Conservation (phyloP, 139 green algal genomes). For the Closterium sp. region DNA sequence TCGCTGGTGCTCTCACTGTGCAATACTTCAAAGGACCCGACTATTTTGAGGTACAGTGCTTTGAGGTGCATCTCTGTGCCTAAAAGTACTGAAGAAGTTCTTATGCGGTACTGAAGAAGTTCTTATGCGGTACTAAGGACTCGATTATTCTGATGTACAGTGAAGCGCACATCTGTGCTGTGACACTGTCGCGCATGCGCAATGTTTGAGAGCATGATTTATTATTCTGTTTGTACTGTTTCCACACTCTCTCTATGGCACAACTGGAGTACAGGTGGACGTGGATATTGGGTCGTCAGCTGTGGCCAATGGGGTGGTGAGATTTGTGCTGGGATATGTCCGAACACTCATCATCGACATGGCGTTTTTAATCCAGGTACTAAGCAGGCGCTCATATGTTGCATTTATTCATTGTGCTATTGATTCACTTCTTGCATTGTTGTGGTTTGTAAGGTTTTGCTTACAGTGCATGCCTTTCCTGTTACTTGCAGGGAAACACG, state of each 20-base stretch:
- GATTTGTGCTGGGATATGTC: conserved; percentile 46
- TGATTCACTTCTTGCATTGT: background rate
- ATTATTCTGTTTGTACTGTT: too few species aligned
- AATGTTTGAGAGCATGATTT: too few species aligned
- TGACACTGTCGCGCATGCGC: too few species aligned
- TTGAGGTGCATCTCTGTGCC: too few species aligned
- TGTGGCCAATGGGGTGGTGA: conserved; percentile 43
- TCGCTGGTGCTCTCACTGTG: conserved; percentile 30
- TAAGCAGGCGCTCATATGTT: background rate
- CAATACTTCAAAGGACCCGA: conserved; percentile 10
- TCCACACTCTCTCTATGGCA: background rate
- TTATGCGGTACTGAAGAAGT: too few species aligned
- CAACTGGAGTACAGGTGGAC: conserved; percentile 8
- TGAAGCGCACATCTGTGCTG: too few species aligned
- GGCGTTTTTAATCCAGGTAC: conserved; percentile 47
- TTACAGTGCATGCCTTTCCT: background rate
- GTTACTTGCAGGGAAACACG: conserved; percentile 20
- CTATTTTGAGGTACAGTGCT: conserved; percentile 28
- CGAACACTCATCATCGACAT: conserved; percentile 44
- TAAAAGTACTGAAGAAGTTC: too few species aligned
- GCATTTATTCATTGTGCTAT: background rate
- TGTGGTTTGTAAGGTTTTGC: background rate
- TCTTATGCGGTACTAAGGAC: too few species aligned
- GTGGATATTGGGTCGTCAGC: conserved; percentile 49
- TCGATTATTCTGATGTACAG: too few species aligned